Evolutionary conservation across 1,284 basidiomycete species (phyloP).

Genomic region (Ustilago xerochloae): DNA sequence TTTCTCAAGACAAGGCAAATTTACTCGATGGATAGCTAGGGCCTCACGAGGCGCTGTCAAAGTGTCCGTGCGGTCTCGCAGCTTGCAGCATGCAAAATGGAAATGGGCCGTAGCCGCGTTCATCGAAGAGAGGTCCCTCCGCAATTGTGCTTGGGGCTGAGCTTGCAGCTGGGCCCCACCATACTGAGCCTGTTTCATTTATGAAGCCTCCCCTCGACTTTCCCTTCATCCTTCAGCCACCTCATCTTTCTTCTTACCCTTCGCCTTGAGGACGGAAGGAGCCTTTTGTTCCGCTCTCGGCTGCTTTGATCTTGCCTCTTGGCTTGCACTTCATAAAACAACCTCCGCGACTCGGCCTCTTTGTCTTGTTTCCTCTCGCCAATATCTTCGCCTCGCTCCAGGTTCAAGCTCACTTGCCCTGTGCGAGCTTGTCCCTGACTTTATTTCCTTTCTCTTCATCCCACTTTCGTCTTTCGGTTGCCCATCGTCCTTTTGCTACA

Average conservation of each 20-base stretch:
- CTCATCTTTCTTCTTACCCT: slow-evolving; percentile 3
- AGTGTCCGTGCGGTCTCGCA: background rate
- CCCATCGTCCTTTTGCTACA: background rate
- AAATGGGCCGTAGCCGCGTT: too few relatives aligned
- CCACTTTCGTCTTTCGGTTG: slow-evolving; percentile 2
- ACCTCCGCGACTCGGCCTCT: slow-evolving; percentile 5
- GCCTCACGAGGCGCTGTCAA: slow-evolving; percentile 15
- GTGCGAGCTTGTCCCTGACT: slow-evolving; percentile 11
- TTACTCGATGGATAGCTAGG: slow-evolving; percentile 11
- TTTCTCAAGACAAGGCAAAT: background rate
- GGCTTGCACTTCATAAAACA: slow-evolving; percentile 12
- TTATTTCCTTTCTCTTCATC: slow-evolving; percentile 10
- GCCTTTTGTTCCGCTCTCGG: background rate
- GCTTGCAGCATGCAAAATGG: background rate
- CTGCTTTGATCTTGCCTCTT: background rate
- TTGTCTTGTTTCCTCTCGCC: slow-evolving; percentile 5
- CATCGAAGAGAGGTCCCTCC: slow-evolving; percentile 6
- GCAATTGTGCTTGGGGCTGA: too few relatives aligned
- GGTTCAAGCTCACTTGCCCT: slow-evolving; percentile 6
- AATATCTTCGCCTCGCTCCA: background rate
- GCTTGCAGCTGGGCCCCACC: slow-evolving; percentile 13
- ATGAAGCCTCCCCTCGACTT: slow-evolving; percentile 21
- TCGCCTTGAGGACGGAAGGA: slow-evolving; percentile 25
- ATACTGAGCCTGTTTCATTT: slow-evolving; percentile 20
- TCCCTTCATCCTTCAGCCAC: too few relatives aligned